These are phyloP conservation scores for Apostasia shenzhenica DNA, from an alignment of 106 monocot genomes.

Conservation along the genomic window DNA sequence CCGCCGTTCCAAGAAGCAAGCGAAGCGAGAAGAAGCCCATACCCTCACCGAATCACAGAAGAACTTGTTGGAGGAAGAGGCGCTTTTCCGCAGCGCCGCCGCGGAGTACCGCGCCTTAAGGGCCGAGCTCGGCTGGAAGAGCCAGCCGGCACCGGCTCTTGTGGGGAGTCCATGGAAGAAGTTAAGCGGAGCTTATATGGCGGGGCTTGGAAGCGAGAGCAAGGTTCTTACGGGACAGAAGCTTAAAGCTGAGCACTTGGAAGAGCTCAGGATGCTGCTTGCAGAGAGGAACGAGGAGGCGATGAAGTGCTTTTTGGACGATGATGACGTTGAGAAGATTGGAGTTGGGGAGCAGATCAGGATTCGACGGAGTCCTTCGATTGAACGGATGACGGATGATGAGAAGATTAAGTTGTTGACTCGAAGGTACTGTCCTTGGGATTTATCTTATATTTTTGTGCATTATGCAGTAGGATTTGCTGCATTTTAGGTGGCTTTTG, in stretches of 20 bases:
- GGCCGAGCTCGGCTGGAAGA: constrained; percentile 28
- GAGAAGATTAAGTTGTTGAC: constrained; percentile 60
- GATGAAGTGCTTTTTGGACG: constrained; percentile 58
- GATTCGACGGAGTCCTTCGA: background rate
- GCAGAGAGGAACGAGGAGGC: constrained; percentile 49
- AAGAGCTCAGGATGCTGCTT: constrained; percentile 57
- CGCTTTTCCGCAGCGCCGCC: constrained; percentile 29
- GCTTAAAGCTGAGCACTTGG: constrained; percentile 54
- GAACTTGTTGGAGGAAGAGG: constrained; percentile 34
- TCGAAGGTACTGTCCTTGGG: constrained; percentile 27
- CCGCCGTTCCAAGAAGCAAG: constrained; percentile 45
- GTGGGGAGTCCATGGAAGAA: constrained; percentile 61
- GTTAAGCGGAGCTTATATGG: constrained; percentile 8
- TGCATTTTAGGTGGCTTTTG: background rate
- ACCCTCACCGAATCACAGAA: constrained; percentile 18
- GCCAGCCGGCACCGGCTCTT: background rate
- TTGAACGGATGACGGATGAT: constrained; percentile 30
- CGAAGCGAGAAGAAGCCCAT: constrained; percentile 9
- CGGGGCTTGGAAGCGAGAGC: background rate
- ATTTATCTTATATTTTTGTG: too few species aligned
- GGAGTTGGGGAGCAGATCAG: background rate
- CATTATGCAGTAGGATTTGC: background rate
- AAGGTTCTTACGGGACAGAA: constrained; percentile 16
- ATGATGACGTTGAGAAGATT: constrained; percentile 36
- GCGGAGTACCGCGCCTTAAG: constrained; percentile 56